Evolutionary conservation across 2,329 filamentous ascomycete genomes (phyloP), one percentile per base, ranked within the genome.

Genomic region (Sclerotinia subarctica): DNA sequence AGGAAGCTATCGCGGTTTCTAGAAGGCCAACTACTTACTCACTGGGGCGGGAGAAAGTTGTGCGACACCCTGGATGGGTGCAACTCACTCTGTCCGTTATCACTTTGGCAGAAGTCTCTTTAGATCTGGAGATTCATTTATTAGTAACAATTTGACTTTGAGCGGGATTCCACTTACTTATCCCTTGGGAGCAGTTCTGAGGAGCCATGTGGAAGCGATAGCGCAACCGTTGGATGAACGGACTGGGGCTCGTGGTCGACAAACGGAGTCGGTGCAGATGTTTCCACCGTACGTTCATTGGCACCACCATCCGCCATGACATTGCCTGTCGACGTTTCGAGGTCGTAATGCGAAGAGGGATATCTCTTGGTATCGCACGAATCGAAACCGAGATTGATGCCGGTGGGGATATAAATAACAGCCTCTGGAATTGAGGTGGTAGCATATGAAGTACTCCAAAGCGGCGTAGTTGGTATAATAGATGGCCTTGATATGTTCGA

Each of bases 361-460:
- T 21, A 1, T 13, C 5, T 11, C 5, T 52, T 26, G 24, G 5
- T n/a, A 26, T 24, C 49, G 10, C 21, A 15, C 19, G 2, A 13
- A 2, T 56, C 10, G 11, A 38, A 38, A 38, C 21, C 32, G 6
- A 5, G 3, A 15, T n/a, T 6, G 10, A 56, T n/a, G 21, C 1
- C 11, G 32, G 15, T 5, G 1, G 21, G 5, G 1, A 17, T 2
- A 26, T 2, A 10, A 10, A 2, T 2, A 17, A 13, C 21, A 17
- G 11, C 13, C 35, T 57, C 54, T 24, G 54, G 32, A 1, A 10
- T 15, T 17, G n/a, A 7, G 0, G 21, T 38, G 3, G 13, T n/a
- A 24, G 32, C 32, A 26, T 57, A 17, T 8, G 5, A 15, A 24
- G 10, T 38, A 13, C 53, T 15, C 32, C 32, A 13, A 24, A n/a